A percentile compares a stretch with the other conserved stretches of the same genome.
phyloP scores from a whole-genome alignment of 2,329 filamentous ascomycete species.

The Scytalidium lignicola region DNA sequence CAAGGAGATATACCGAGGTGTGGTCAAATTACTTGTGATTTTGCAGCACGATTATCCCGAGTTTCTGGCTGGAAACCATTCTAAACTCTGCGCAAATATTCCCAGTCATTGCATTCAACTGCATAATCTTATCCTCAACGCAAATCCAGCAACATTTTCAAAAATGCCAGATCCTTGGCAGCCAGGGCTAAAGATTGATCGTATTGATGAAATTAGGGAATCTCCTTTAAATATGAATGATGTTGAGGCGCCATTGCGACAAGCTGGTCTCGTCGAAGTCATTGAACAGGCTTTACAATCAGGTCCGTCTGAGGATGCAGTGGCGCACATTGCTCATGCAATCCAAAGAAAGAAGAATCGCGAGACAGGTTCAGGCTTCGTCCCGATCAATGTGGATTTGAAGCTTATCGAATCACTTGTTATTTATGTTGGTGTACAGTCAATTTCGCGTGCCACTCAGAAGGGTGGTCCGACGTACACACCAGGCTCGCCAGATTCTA shows the following conservation, averaged over 20 bases:
- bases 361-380: conserved; percentile 60
- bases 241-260: conserved; percentile 42
- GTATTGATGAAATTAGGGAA: conserved; percentile 67
- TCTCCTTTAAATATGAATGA: conserved; percentile 62
- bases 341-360: conserved; percentile 56
- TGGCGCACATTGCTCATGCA: conserved; percentile 71
- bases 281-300: conserved; percentile 53
- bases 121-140: conserved; percentile 81
- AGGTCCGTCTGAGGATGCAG: conserved; percentile 64
- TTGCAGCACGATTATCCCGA: conserved; percentile 94
- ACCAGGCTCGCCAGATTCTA: conserved; percentile 60
- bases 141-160: conserved; percentile 61
- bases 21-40: conserved; percentile 75
- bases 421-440: conserved; percentile 73
- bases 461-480: conserved; percentile 62
- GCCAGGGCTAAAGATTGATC: conserved; percentile 69
- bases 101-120: conserved; percentile 82
- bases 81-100: conserved; percentile 74
- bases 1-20: conserved; percentile 80
- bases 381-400: conserved; percentile 63
- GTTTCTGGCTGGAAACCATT: conserved; percentile 83
- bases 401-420: conserved; percentile 75
- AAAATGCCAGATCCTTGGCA: conserved; percentile 72
- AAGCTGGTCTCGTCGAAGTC: conserved; percentile 52
- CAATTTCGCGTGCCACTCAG: conserved; percentile 53